Evolutionary conservation across 352 stramenopile species (phyloP), one percentile per base, ranked within the genome.

Genomic region (Globisporangium spinosum): DNA sequence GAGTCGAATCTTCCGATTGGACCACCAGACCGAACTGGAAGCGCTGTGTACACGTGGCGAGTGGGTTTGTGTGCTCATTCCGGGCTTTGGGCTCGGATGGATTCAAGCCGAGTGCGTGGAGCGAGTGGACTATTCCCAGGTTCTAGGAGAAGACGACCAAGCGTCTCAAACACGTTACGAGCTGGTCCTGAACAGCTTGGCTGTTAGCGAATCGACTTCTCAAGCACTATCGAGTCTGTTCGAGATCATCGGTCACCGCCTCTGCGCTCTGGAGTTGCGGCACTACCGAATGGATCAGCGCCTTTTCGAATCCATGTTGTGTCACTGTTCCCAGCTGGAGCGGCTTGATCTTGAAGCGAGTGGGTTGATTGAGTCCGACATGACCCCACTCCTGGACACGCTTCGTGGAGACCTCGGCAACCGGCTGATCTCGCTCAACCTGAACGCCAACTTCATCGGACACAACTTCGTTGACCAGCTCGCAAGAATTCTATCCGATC

Each of bases 51-150:
- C 27, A 13, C 27, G 13, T 17, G 43, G n/a, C 6, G 34, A 35
- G 1, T 65, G 65, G 65, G 34, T 60, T 2, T 64, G 55, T 12
- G 57, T 65, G 0, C 8, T 65, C 32, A 40, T 65, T 12, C 65
- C 65, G 27, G 57, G 65, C 65, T 58, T 70, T 47, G 56, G 57
- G 2, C 27, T 56, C 22, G 58, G 57, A 34, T 70, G 65, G 65
- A 51, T 23, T 25, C 45, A 51, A 59, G 27, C 57, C 13, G 17
- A 40, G 34, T 7, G 20, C 17, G 32, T 60, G 4, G 43, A 45
- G 13, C 17, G 22, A 2, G n/a, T 64, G 32, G 57, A 61, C 32
- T 35, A 35, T 38, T 10, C 2, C 5, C 64, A 61, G 20, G 23
- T 47, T 0, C 25, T 27, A 7, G 40, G 32, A 35, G 32, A 56